These are phyloP conservation scores for Trypanosoma platydactyli DNA, from an alignment of 208 protist genomes.

Conservation along the genomic window DNA sequence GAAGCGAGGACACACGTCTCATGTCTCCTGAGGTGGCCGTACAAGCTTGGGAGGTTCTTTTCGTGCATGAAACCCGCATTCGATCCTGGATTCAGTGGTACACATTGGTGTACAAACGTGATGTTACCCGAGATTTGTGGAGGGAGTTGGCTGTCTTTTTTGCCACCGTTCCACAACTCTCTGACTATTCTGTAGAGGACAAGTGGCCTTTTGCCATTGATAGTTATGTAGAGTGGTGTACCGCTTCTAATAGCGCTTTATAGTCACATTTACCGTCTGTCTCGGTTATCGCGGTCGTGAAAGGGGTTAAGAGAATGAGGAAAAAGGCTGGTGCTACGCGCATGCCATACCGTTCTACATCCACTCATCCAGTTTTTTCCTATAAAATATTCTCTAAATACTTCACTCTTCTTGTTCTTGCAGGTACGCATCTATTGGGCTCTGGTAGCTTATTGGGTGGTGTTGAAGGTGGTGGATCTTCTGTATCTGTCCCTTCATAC, in stretches of 20 bases:
- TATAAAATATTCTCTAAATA: too few species aligned
- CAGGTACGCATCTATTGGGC: too few species aligned
- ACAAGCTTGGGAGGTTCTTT: constrained; percentile 66
- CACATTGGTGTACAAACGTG: constrained; percentile 29
- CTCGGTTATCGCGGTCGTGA: not conserved
- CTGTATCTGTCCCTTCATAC: too few species aligned
- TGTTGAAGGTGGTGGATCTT: too few species aligned
- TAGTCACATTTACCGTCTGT: not conserved
- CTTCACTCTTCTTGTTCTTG: too few species aligned
- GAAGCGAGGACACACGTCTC: constrained; percentile 71
- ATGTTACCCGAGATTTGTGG: constrained; percentile 85
- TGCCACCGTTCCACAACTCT: constrained; percentile 19
- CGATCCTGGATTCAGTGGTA: constrained; percentile 60
- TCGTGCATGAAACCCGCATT: constrained; percentile 34
- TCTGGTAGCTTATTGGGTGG: too few species aligned
- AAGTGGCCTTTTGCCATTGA: constrained; percentile 68
- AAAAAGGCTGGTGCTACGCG: too few species aligned
- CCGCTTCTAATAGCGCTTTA: constrained; percentile 7
- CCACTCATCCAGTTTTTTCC: too few species aligned
- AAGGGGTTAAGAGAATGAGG: too few species aligned
- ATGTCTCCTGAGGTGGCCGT: constrained; percentile 51
- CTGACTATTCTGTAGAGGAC: constrained; percentile 16
- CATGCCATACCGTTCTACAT: too few species aligned
- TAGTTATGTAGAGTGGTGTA: constrained; percentile 62
- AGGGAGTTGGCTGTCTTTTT: constrained; percentile 60